These are phyloP conservation scores for Mortierella sp. DNA, from an alignment of 371 early-diverging fungal species.

Conservation along the genomic window DNA sequence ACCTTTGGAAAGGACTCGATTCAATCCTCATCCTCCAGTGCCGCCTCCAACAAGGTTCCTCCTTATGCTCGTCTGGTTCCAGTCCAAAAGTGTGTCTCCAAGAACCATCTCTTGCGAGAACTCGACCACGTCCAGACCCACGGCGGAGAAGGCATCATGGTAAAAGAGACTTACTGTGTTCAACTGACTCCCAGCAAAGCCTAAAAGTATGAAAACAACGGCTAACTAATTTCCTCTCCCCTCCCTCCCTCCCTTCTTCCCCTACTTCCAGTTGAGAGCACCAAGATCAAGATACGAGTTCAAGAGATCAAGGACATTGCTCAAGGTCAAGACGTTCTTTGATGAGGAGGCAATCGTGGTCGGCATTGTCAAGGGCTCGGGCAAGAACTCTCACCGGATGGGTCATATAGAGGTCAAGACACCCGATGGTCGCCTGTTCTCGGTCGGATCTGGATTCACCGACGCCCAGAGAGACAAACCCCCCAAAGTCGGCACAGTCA, in stretches of 20 bases:
- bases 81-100: slow-evolving; percentile 56
- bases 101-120: slow-evolving; percentile 55
- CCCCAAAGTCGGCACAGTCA: slow-evolving; percentile 64
- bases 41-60: slow-evolving; percentile 16
- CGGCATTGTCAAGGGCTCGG: slow-evolving; percentile 60
- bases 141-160: slow-evolving; percentile 75
- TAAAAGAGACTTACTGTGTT: slow-evolving; percentile 11
- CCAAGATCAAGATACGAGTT: slow-evolving; percentile 54
- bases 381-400: slow-evolving; percentile 60
- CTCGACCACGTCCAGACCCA: slow-evolving; percentile 61
- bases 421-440: slow-evolving; percentile 65
- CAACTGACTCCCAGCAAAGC: slow-evolving; percentile 43
- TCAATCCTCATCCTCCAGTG: slow-evolving; percentile 5
- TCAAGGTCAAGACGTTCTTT: slow-evolving; percentile 72
- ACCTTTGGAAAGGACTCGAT: slow-evolving; percentile 32
- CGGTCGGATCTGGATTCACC: slow-evolving; percentile 68
- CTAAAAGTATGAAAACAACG: slow-evolving; percentile 57
- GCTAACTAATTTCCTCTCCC: background rate
- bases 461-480: slow-evolving; percentile 66
- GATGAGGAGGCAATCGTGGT: slow-evolving; percentile 71
- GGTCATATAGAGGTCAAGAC: slow-evolving; percentile 66
- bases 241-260: too few relatives aligned
- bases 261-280: slow-evolving; percentile 41
- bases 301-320: slow-evolving; percentile 64
- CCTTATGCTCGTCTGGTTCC: slow-evolving; percentile 55